Conservation (phyloP, 2,329 filamentous ascomycete species). For the Metarhizium brunneum region DNA sequence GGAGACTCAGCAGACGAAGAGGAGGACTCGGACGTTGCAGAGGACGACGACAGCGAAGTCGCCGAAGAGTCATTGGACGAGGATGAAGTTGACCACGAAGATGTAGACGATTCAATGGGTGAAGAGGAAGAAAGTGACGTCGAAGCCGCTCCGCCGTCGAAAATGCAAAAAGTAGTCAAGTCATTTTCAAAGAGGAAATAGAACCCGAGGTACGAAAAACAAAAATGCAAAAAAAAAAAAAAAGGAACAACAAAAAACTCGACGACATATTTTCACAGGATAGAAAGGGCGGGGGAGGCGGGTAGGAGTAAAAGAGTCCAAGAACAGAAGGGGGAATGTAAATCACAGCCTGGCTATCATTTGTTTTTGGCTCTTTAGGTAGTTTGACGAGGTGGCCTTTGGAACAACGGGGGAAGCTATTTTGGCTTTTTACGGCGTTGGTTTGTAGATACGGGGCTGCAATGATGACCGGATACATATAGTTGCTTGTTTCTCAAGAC, state of each 20-base stretch:
- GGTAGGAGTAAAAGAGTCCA: not conserved
- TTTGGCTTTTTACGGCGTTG: not conserved
- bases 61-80: slow-evolving; percentile 44
- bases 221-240: not conserved
- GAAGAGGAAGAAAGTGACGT: slow-evolving; percentile 47
- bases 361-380: not conserved
- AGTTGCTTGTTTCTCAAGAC: not conserved
- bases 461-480: not conserved
- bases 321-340: not conserved
- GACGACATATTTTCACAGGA: not conserved
- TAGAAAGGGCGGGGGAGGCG: not conserved
- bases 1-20: slow-evolving; percentile 34
- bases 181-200: slow-evolving; percentile 27
- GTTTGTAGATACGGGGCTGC: not conserved
- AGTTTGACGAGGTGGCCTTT: not conserved
- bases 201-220: not conserved
- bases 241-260: not conserved
- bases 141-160: slow-evolving; percentile 37
- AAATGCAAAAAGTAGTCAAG: slow-evolving; percentile 31
- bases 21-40: slow-evolving; percentile 19
- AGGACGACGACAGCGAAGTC: slow-evolving; percentile 36
- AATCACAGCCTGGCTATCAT: not conserved
- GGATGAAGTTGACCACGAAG: slow-evolving; percentile 51
- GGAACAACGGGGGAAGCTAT: not conserved
- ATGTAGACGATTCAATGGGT: slow-evolving; percentile 42